Evolutionary conservation across 2,329 filamentous ascomycete genomes (phyloP), one percentile per base, ranked within the genome.

Genomic region (Aspergillus fischeri): DNA sequence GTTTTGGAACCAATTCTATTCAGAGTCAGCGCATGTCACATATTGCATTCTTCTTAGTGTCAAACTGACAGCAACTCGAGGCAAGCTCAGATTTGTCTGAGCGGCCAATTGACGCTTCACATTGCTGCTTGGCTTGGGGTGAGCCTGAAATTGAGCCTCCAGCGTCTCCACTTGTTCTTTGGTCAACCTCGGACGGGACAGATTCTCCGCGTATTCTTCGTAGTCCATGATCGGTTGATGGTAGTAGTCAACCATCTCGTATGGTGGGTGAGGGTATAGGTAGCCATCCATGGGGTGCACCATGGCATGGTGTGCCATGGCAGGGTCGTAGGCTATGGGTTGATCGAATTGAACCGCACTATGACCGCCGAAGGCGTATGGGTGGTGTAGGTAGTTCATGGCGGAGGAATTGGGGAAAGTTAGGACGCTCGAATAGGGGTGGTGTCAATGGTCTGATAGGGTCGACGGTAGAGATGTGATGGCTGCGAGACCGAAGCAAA

Each of bases 1-100:
- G 61, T 81, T 81, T 61, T 81, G 79, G 64, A 80, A 81, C 79
- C 79, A 81, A 60, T 81, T 81, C 79, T 81, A 58, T 45, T 57
- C 20, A 20, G 32, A 52, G 59, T 58, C 60, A 62, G 60, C 49
- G 41, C 3, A 35, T 17, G 21, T 21, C 65, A 50, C 35, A 47
- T 6, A n/a, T 49, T 56, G 59, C 45, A 52, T 41, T 8, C 21
- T 41, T 44, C 4, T 42, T 29, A 47, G 35, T 11, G 41, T 25
- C 49, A 56, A 49, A 76, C 78, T 60, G 71, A 81, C 79, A 57
- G 78, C 78, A 63, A 81, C 78, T 55, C 79, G 74, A 44, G 75
- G 77, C 45, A 80, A 67, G 53, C 77, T 78, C 49, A 81, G 69
- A 47, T 79, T 79, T 9, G 79, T 80, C 60, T 78, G 75, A 56